phyloP scores from a whole-genome alignment of 2,329 filamentous ascomycete species.

The Pseudovirgaria hyperparasitica region DNA sequence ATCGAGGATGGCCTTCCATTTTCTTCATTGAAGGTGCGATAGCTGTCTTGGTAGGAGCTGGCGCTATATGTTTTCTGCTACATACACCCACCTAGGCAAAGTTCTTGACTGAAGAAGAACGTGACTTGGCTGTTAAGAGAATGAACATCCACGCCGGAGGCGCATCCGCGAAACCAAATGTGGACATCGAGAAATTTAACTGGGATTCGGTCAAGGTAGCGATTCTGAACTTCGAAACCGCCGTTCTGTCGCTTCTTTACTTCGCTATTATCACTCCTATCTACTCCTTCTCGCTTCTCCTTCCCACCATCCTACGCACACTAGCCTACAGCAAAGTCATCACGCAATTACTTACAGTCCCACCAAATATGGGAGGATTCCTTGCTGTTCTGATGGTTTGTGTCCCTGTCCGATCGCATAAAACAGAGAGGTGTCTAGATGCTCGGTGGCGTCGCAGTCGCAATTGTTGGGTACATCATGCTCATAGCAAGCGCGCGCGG shows the following conservation, averaged over 20 bases:
- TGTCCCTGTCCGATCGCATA: slow-evolving; percentile 31
- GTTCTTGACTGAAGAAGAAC: slow-evolving; percentile 17
- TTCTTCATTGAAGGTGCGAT: slow-evolving; percentile 21
- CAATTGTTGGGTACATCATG: slow-evolving; percentile 39
- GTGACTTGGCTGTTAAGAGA: slow-evolving; percentile 12
- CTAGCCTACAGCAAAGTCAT: slow-evolving; percentile 26
- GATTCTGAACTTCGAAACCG: slow-evolving; percentile 18
- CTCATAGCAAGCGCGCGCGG: slow-evolving; percentile 30
- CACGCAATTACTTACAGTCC: slow-evolving; percentile 25
- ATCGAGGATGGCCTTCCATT: slow-evolving; percentile 27
- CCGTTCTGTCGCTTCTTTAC: slow-evolving; percentile 25
- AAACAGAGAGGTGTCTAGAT: slow-evolving; percentile 33
- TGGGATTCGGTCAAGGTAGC: slow-evolving; percentile 29
- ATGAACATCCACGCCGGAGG: slow-evolving; percentile 17
- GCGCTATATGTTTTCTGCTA: slow-evolving; percentile 38
- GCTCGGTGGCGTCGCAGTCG: slow-evolving; percentile 34
- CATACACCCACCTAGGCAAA: slow-evolving; percentile 30
- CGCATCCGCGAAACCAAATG: slow-evolving; percentile 10
- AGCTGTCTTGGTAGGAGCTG: slow-evolving; percentile 25
- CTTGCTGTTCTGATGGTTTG: slow-evolving; percentile 24
- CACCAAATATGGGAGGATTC: slow-evolving; percentile 31
- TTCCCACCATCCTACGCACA: slow-evolving; percentile 24
- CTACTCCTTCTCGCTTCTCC: slow-evolving; percentile 30
- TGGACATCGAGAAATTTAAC: slow-evolving; percentile 25
- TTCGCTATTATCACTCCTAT: slow-evolving; percentile 31